Conservation (phyloP, 2,329 filamentous ascomycete species). For the Curvularia sp. region DNA sequence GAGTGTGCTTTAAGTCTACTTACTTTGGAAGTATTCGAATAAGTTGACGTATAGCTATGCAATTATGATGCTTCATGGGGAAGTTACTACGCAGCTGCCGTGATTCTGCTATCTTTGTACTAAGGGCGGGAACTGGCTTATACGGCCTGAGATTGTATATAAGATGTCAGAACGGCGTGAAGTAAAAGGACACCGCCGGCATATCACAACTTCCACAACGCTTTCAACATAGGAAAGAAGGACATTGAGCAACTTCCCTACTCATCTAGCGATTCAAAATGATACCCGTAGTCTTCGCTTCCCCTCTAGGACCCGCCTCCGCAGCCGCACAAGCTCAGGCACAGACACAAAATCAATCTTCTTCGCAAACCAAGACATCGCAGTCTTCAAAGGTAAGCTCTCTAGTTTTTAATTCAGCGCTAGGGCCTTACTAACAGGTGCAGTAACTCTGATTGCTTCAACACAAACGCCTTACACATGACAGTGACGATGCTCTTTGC, state of each 20-base stretch:
- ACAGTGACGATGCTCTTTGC: background rate
- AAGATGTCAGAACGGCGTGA: background rate
- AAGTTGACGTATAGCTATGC: background rate
- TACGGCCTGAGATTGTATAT: background rate
- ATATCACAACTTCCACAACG: background rate
- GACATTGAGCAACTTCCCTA: background rate
- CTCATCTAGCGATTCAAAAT: background rate
- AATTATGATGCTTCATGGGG: background rate
- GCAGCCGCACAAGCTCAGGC: conserved; percentile 3
- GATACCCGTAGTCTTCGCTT: conserved; percentile 1
- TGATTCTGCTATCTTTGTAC: background rate
- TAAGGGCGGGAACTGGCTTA: background rate
- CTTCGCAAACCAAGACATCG: background rate
- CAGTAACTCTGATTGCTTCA: background rate
- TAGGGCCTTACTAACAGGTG: background rate
- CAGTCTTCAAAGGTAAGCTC: conserved; percentile 1
- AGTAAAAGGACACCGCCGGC: background rate
- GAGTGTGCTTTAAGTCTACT: background rate
- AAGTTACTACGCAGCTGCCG: background rate
- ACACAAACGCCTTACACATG: background rate
- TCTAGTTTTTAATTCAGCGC: background rate
- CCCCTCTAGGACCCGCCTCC: background rate
- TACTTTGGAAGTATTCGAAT: background rate
- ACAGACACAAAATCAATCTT: background rate
- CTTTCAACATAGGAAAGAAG: background rate